A percentile compares a stretch with the other conserved stretches of the same genome.
These are phyloP conservation scores for Termitomyces sp. DNA, from an alignment of 768 basidiomycete genomes.

Conservation along the genomic window DNA sequence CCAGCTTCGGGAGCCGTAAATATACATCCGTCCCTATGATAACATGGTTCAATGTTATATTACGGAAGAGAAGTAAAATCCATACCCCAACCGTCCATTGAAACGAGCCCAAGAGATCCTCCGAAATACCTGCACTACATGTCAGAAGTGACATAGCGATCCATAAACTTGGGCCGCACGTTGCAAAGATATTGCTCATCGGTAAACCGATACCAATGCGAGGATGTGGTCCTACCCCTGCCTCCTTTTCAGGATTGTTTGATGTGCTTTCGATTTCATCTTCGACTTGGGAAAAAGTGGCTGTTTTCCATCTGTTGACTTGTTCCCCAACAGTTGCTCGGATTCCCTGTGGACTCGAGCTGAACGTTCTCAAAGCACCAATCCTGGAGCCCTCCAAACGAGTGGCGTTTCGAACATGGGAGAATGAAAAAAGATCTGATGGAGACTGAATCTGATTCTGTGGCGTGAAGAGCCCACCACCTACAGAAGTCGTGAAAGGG, in stretches of 20 bases:
- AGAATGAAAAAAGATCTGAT: slow-evolving; percentile 85
- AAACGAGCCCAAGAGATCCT: slow-evolving; percentile 71
- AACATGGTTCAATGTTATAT: neutral
- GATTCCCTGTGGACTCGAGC: slow-evolving; percentile 55
- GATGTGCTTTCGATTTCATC: slow-evolving; percentile 16
- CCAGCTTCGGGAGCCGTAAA: slow-evolving; percentile 73
- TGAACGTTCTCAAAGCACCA: slow-evolving; percentile 60
- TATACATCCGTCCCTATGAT: slow-evolving; percentile 75
- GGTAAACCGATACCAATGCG: slow-evolving; percentile 79
- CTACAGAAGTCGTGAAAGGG: slow-evolving; percentile 28
- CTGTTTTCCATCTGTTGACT: slow-evolving; percentile 42
- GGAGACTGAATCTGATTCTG: slow-evolving; percentile 48
- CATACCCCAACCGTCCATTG: slow-evolving; percentile 81
- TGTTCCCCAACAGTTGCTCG: slow-evolving; percentile 81
- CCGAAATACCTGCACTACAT: slow-evolving; percentile 62
- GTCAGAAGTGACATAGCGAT: neutral
- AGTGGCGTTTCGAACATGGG: slow-evolving; percentile 72
- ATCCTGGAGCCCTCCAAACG: slow-evolving; percentile 63
- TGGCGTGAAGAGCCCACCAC: slow-evolving; percentile 60
- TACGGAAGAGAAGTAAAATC: slow-evolving; percentile 1
- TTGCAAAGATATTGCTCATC: slow-evolving; percentile 87
- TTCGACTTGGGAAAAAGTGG: slow-evolving; percentile 12
- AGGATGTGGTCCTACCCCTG: slow-evolving; percentile 46
- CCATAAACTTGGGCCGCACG: slow-evolving; percentile 32
- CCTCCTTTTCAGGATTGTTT: slow-evolving; percentile 35